Evolutionary conservation across 495 filamentous ascomycete genomes (phyloP).

Genomic region (Neurospora sp.): DNA sequence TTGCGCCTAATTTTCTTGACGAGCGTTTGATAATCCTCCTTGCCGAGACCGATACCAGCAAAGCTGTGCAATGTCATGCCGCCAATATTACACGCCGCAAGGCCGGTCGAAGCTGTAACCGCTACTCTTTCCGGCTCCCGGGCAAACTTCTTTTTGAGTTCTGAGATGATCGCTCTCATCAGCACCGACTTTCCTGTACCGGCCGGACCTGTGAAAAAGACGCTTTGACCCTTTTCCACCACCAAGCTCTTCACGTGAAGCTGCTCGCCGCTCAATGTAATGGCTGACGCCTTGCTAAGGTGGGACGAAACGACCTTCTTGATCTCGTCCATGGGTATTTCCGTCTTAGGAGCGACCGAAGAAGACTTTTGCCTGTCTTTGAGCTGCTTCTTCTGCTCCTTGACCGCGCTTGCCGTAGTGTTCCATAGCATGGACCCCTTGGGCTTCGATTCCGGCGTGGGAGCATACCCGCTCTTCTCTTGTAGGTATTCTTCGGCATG

Average conservation of each 20-base stretch:
- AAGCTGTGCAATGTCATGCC: conserved; percentile 96
- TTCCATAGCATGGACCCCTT: conserved; percentile 55
- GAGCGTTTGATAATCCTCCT: conserved; percentile 71
- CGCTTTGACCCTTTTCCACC: conserved; percentile 64
- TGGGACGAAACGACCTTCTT: conserved; percentile 22
- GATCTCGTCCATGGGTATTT: conserved; percentile 21
- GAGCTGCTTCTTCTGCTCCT: conserved; percentile 70
- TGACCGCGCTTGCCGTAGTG: conserved; percentile 67
- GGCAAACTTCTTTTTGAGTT: conserved; percentile 63
- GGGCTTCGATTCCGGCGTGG: conserved; percentile 29
- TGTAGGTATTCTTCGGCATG: not conserved
- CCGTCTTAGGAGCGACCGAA: conserved; percentile 15
- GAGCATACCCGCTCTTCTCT: conserved; percentile 20
- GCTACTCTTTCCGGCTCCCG: conserved; percentile 73
- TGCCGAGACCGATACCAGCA: conserved; percentile 88
- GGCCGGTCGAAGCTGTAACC: conserved; percentile 89
- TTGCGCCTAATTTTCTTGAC: conserved; percentile 90
- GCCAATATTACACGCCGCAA: conserved; percentile 93
- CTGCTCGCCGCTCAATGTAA: conserved; percentile 81
- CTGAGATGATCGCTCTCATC: conserved; percentile 78
- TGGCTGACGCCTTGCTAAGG: conserved; percentile 38
- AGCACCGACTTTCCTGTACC: conserved; percentile 97
- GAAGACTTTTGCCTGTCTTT: conserved; percentile 46
- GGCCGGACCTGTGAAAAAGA: conserved; percentile 96
- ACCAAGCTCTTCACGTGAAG: conserved; percentile 72